These are phyloP conservation scores for Hymenoscyphus albidus DNA, from an alignment of 2,329 filamentous ascomycete species.

Conservation along the genomic window DNA sequence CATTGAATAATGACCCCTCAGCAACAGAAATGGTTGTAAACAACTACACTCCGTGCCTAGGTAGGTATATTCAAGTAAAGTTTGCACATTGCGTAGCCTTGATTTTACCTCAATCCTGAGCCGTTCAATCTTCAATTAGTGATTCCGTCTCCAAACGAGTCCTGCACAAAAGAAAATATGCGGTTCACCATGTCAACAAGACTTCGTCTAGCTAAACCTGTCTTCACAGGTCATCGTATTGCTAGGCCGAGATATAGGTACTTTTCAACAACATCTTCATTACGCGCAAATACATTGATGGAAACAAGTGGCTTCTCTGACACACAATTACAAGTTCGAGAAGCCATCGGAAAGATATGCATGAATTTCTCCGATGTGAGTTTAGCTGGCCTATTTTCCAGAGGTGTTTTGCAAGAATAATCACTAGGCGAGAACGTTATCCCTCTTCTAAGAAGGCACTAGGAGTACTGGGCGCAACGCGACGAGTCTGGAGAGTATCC, in stretches of 20 bases:
- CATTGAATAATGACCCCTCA: too few relatives aligned
- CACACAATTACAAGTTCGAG: slow-evolving; percentile 67
- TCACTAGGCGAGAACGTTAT: background rate
- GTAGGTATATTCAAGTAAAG: too few relatives aligned
- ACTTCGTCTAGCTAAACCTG: background rate
- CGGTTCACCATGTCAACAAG: background rate
- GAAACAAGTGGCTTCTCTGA: slow-evolving; percentile 69
- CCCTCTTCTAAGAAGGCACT: background rate
- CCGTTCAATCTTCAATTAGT: too few relatives aligned
- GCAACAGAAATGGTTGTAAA: too few relatives aligned
- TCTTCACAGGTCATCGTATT: background rate
- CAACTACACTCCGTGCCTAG: too few relatives aligned
- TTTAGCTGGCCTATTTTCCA: slow-evolving; percentile 5
- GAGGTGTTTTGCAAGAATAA: background rate
- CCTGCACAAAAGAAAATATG: background rate
- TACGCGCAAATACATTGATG: slow-evolving; percentile 50
- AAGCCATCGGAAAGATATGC: slow-evolving; percentile 66
- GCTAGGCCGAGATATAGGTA: slow-evolving; percentile 11
- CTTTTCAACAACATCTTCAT: slow-evolving; percentile 24
- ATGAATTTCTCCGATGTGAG: slow-evolving; percentile 60
- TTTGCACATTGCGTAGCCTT: background rate
- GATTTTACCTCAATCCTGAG: background rate
- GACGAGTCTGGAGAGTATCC: slow-evolving; percentile 70
- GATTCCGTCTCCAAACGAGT: background rate
- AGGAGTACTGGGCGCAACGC: slow-evolving; percentile 69